These are phyloP conservation scores for Fusarium sp. DNA, from an alignment of 2,329 filamentous ascomycete genomes.

Conservation along the genomic window DNA sequence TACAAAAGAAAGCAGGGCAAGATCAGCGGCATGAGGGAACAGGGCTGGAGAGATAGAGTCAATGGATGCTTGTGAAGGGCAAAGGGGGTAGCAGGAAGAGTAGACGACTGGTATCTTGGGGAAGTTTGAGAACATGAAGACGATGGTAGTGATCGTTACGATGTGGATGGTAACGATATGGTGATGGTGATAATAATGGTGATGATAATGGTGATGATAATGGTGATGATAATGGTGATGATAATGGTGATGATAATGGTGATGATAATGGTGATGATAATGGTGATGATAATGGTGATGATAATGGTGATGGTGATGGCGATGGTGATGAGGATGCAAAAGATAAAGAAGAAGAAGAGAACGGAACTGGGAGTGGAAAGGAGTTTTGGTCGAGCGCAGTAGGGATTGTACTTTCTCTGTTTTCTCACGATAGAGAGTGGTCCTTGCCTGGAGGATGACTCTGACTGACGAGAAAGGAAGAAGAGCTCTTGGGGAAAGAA, in stretches of 20 bases:
- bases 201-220: no score
- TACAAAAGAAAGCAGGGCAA: background rate
- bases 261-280: no score
- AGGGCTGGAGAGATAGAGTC: background rate
- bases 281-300: no score
- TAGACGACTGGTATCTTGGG: background rate
- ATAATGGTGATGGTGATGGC: no score
- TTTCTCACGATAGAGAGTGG: background rate
- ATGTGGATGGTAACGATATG: no score
- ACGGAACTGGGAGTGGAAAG: background rate
- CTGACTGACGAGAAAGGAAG: background rate
- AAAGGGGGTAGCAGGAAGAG: background rate
- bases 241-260: no score
- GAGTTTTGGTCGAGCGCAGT: background rate
- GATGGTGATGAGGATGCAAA: no score
- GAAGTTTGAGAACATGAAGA: background rate
- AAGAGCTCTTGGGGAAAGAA: background rate
- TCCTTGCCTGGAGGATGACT: background rate
- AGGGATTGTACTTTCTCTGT: background rate
- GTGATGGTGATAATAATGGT: no score
- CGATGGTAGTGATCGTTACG: no score
- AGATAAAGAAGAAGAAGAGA: background rate
- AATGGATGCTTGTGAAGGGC: background rate
- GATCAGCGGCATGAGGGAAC: background rate
- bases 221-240: no score